Evolutionary conservation across 2,329 filamentous ascomycete genomes (phyloP).

Genomic region (Paecilomyces variotii): DNA sequence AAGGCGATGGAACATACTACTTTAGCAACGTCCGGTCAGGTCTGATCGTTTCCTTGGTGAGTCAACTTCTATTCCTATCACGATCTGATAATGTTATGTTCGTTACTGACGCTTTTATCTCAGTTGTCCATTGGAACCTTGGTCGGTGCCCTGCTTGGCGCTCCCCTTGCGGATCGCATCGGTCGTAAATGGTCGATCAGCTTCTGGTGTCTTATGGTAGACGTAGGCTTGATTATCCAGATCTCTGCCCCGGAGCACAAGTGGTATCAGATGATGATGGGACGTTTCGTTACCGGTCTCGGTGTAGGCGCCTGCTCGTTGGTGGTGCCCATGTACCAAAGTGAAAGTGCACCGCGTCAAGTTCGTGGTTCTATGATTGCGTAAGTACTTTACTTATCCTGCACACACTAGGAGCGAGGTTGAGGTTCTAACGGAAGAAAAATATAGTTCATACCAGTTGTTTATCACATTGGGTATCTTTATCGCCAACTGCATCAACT

Average conservation of each 20-base stretch:
- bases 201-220: slow-evolving; percentile 31
- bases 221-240: slow-evolving; percentile 35
- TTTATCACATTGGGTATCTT: slow-evolving; percentile 42
- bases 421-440: background rate
- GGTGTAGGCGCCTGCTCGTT: slow-evolving; percentile 37
- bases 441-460: slow-evolving; percentile 36
- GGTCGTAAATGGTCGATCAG: slow-evolving; percentile 36
- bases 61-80: slow-evolving; percentile 1
- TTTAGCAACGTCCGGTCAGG: slow-evolving; percentile 37
- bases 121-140: slow-evolving; percentile 38
- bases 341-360: slow-evolving; percentile 36
- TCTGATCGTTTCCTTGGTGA: slow-evolving; percentile 35
- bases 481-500: slow-evolving; percentile 41
- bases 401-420: background rate
- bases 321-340: slow-evolving; percentile 40
- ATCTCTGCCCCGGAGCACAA: slow-evolving; percentile 28
- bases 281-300: slow-evolving; percentile 35
- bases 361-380: slow-evolving; percentile 38
- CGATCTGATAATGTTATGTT: background rate
- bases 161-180: slow-evolving; percentile 33
- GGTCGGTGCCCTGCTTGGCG: slow-evolving; percentile 33
- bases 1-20: slow-evolving; percentile 20
- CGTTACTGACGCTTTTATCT: background rate
- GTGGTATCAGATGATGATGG: slow-evolving; percentile 36
- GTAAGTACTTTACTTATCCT: slow-evolving; percentile 10